A percentile compares a stretch with the other conserved stretches of the same genome.
Conservation (phyloP, 2,329 filamentous ascomycete species). For the Aureobasidium namibiae region DNA sequence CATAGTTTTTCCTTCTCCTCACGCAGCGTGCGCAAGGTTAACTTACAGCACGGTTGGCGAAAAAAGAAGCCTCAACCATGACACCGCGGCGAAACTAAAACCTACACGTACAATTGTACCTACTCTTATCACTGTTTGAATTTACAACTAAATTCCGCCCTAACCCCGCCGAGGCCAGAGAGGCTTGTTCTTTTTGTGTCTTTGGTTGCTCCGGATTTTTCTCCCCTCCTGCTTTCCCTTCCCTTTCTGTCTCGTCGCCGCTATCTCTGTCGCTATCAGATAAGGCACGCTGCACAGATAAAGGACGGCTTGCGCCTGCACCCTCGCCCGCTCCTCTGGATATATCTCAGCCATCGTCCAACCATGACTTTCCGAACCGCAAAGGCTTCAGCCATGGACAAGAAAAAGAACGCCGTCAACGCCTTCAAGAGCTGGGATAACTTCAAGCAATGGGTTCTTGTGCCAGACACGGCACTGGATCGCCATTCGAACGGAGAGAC, state of each 20-base stretch:
- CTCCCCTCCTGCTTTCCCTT: background rate
- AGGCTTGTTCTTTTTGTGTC: background rate
- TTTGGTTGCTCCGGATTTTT: background rate
- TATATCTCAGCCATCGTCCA: background rate
- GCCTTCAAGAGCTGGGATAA: slow-evolving; percentile 20
- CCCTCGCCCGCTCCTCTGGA: background rate
- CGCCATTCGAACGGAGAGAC: slow-evolving; percentile 15
- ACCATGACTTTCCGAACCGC: slow-evolving; percentile 1
- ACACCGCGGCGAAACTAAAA: slow-evolving; percentile 6
- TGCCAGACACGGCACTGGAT: slow-evolving; percentile 19
- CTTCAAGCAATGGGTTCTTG: slow-evolving; percentile 20
- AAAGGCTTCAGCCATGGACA: slow-evolving; percentile 12
- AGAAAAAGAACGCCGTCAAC: slow-evolving; percentile 13
- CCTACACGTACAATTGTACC: background rate
- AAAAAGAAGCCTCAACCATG: slow-evolving; percentile 8
- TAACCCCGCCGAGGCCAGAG: background rate
- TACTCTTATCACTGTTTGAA: background rate
- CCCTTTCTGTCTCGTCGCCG: background rate
- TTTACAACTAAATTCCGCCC: background rate
- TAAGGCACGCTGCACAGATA: slow-evolving; percentile 7
- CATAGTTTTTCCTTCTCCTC: background rate
- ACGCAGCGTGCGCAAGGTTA: background rate
- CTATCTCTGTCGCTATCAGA: slow-evolving; percentile 10
- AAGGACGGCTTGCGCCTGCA: slow-evolving; percentile 1
- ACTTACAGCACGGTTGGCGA: background rate